Conservation (phyloP, 805 yeast genomes). For the Kodamaea leandrae region DNA sequence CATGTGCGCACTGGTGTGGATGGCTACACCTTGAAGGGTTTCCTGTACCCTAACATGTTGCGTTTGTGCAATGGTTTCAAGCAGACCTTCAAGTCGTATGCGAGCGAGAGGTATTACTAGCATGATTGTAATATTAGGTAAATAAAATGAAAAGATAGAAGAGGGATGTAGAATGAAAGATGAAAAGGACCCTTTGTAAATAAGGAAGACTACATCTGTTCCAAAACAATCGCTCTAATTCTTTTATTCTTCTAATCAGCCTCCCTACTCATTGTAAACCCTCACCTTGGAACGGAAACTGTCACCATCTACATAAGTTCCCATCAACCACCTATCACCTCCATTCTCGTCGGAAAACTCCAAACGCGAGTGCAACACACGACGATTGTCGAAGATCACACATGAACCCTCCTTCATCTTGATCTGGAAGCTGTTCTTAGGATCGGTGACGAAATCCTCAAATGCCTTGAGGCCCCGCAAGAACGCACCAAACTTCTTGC, state of each 20-base stretch:
- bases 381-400: conserved; percentile 67
- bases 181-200: background rate
- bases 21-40: conserved; percentile 77
- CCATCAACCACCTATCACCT: conserved; percentile 68
- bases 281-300: conserved; percentile 61
- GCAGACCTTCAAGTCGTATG: conserved; percentile 46
- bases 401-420: conserved; percentile 59
- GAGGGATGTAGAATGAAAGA: background rate
- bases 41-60: conserved; percentile 85
- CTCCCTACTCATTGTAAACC: conserved; percentile 13
- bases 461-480: conserved; percentile 57
- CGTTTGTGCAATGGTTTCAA: conserved; percentile 94
- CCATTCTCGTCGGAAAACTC: conserved; percentile 42
- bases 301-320: conserved; percentile 72
- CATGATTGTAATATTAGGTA: background rate
- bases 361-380: conserved; percentile 64
- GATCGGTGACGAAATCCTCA: conserved; percentile 53
- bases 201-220: background rate
- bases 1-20: conserved; percentile 86
- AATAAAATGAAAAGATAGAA: background rate
- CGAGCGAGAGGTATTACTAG: conserved; percentile 2
- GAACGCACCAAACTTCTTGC: conserved; percentile 51
- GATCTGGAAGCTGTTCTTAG: conserved; percentile 52
- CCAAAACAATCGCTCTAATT: background rate
- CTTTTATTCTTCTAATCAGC: background rate